phyloP scores from a whole-genome alignment of 2,329 filamentous ascomycete species.

The Rachicladosporium sp. region DNA sequence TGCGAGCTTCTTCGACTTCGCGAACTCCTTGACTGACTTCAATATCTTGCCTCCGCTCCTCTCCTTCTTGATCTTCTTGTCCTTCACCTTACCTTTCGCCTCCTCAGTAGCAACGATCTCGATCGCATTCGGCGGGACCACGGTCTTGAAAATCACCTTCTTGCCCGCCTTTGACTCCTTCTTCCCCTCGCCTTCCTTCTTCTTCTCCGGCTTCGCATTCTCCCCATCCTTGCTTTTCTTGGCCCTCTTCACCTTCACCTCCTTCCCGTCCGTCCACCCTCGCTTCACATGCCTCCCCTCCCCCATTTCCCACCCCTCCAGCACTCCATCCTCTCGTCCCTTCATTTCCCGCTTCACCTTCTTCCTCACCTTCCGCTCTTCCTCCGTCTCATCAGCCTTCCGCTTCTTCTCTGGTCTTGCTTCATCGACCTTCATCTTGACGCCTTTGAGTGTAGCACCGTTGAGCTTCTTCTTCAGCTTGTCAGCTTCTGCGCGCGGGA shows the following conservation, averaged over 20 bases:
- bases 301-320: slow-evolving; percentile 60
- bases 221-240: slow-evolving; percentile 18
- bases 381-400: slow-evolving; percentile 19
- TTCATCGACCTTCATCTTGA: slow-evolving; percentile 72
- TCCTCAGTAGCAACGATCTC: slow-evolving; percentile 51
- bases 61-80: slow-evolving; percentile 46
- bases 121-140: slow-evolving; percentile 43
- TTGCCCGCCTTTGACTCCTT: slow-evolving; percentile 9
- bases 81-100: too few species aligned
- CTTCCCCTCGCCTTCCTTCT: slow-evolving; percentile 46
- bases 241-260: slow-evolving; percentile 18
- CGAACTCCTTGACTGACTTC: slow-evolving; percentile 76
- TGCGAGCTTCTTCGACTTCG: slow-evolving; percentile 57
- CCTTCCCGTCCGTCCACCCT: slow-evolving; percentile 61
- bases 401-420: slow-evolving; percentile 54
- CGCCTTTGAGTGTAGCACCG: slow-evolving; percentile 70
- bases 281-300: slow-evolving; percentile 70
- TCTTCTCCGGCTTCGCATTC: slow-evolving; percentile 30
- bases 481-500: slow-evolving; percentile 72
- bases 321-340: slow-evolving; percentile 37
- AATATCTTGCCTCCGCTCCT: slow-evolving; percentile 37
- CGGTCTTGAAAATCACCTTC: slow-evolving; percentile 63
- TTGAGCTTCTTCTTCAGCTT: slow-evolving; percentile 85
- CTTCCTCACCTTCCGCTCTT: slow-evolving; percentile 35
- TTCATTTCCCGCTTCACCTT: slow-evolving; percentile 42